Percentiles rank a stretch among this genome's conserved stretches.
phyloP scores from a whole-genome alignment of 441 rosid genomes.

The Jatropha multifida region DNA sequence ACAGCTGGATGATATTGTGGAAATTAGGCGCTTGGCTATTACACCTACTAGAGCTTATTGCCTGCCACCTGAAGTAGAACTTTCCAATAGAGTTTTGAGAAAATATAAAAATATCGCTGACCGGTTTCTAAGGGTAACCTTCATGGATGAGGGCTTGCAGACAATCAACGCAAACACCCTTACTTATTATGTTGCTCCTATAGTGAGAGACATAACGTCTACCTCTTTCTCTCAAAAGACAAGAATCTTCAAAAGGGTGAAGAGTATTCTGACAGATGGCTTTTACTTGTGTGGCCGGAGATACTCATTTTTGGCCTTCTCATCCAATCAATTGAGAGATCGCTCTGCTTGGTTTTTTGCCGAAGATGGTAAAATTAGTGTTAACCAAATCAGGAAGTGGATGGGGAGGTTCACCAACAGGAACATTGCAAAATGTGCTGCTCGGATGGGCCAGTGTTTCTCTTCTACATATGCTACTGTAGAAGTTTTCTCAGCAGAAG shows the following conservation, averaged over 20 bases:
- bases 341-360: constrained; percentile 94
- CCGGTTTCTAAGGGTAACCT: constrained; percentile 79
- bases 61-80: constrained; percentile 87
- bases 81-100: constrained; percentile 88
- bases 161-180: constrained; percentile 66
- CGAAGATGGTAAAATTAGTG: constrained; percentile 52
- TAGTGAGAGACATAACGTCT: constrained; percentile 57
- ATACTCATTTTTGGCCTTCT: constrained; percentile 88
- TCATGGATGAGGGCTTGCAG: constrained; percentile 89
- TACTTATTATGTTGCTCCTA: constrained; percentile 62
- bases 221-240: constrained; percentile 64
- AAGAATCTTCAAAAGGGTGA: constrained; percentile 65
- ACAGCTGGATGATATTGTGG: constrained; percentile 51
- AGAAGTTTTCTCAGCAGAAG: constrained; percentile 56
- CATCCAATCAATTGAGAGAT: constrained; percentile 92
- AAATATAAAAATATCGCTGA: constrained; percentile 61
- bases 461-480: constrained; percentile 91
- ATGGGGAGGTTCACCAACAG: constrained; percentile 71
- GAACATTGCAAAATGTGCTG: constrained; percentile 89
- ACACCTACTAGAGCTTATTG: constrained; percentile 93
- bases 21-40: constrained; percentile 72
- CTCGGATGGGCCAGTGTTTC: constrained; percentile 96
- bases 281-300: constrained; percentile 75
- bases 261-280: constrained; percentile 58
- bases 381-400: constrained; percentile 55